Evolutionary conservation across 2,329 filamentous ascomycete species (phyloP), one percentile per base, ranked within the genome.

Genomic region (Aspergillus sp.): DNA sequence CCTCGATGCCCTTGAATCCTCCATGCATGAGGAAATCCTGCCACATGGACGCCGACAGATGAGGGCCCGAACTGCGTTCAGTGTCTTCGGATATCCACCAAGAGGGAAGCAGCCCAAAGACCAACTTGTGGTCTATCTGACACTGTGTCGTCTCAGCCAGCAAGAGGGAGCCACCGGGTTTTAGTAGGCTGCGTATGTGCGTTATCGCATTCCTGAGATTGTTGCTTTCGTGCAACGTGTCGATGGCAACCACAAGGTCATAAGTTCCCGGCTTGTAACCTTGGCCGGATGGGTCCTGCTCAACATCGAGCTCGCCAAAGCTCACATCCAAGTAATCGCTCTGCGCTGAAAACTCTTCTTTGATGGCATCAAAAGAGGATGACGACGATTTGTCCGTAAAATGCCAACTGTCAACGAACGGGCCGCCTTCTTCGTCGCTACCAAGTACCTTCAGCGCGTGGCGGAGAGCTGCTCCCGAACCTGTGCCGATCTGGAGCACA

Each of bases 241-340:
- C 38, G 4, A 41, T 54, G 2, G 56, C 59, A 30, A 58, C 51
- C n/a, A 59, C 59, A 19, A 60, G n/a, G 42, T 60, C 59, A 35
- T 59, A 61, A 1, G 49, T 52, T 2, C 52, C 30, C 59, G 22
- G 43, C 50, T 54, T 44, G 13, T 60, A 61, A 0, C 52, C 59
- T 19, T 61, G 57, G 2, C 17, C 11, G 7, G 45, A 50, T 1
- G 55, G 57, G 22, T 61, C 56, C 6, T 55, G 16, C 30, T 60
- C 53, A 8, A 60, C 57, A 26, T 61, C 50, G 0, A 61, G 30
- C 1, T 41, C 13, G 3, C 46, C 52, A 16, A 59, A 61, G n/a
- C n/a, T n/a, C n/a, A n/a, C n/a, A 9, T 19, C 22, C 43, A 60
- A 51, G 0, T 43, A 50, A 19, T 44, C 45, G 4, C 46, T 45